Conservation (phyloP, 2,329 filamentous ascomycete species). For the Anthostomella pinea region DNA sequence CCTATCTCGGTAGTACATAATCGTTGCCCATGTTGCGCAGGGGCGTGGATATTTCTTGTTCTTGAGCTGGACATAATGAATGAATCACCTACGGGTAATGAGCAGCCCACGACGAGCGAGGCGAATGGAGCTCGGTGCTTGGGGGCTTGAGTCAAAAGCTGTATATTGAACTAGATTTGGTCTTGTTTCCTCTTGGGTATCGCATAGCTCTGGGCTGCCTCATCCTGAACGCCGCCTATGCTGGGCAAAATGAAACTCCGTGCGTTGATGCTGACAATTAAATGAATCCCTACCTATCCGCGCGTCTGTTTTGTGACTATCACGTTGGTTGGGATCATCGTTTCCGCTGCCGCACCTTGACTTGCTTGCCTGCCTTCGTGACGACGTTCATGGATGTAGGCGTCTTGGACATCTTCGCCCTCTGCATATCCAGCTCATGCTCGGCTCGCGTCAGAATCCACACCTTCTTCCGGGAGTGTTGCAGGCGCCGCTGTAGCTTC, state of each 20-base stretch:
- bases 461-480: slow-evolving; percentile 52
- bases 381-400: slow-evolving; percentile 56
- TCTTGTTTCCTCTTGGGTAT: slow-evolving; percentile 17
- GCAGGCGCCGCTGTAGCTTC: slow-evolving; percentile 48
- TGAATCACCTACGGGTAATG: slow-evolving; percentile 1
- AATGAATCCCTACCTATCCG: background rate
- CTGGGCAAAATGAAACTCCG: slow-evolving; percentile 1
- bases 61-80: slow-evolving; percentile 16
- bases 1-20: slow-evolving; percentile 12
- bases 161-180: slow-evolving; percentile 16
- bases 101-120: slow-evolving; percentile 1
- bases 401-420: slow-evolving; percentile 64
- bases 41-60: slow-evolving; percentile 11
- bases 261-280: background rate
- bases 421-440: slow-evolving; percentile 54
- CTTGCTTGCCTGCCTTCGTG: slow-evolving; percentile 60
- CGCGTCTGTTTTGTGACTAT: background rate
- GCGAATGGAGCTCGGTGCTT: slow-evolving; percentile 2
- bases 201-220: slow-evolving; percentile 19
- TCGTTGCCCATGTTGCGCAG: slow-evolving; percentile 3
- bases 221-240: slow-evolving; percentile 16
- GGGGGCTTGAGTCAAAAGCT: slow-evolving; percentile 6
- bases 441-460: slow-evolving; percentile 55
- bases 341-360: slow-evolving; percentile 62
- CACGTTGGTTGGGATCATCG: slow-evolving; percentile 37